phyloP scores from a whole-genome alignment of 306 rosid species.

The Canavalia ensiformis region DNA sequence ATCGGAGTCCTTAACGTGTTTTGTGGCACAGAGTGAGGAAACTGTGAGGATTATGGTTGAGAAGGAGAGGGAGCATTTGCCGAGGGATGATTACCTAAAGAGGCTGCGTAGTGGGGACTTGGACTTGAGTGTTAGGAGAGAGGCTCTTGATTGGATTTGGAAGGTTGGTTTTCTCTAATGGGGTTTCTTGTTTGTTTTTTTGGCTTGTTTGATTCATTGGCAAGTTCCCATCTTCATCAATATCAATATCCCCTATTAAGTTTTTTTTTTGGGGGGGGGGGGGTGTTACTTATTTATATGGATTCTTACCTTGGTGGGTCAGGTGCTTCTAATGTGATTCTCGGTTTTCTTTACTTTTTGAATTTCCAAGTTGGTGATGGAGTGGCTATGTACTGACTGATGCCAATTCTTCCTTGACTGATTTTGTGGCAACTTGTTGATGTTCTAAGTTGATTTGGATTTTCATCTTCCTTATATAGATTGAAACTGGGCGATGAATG shows the following conservation, averaged over 20 bases:
- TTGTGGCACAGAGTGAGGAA: conserved; percentile 66
- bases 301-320: conserved; percentile 23
- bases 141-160: conserved; percentile 92
- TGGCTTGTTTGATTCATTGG: conserved; percentile 44
- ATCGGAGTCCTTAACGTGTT: conserved; percentile 57
- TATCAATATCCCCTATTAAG: neutral
- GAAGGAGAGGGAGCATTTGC: conserved; percentile 79
- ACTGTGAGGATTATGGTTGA: conserved; percentile 64
- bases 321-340: conserved; percentile 9
- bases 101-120: conserved; percentile 82
- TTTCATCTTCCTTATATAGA: conserved; percentile 13
- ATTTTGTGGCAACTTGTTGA: conserved; percentile 40
- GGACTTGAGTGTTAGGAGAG: conserved; percentile 71
- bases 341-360: neutral
- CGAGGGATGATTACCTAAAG: conserved; percentile 73
- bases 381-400: neutral
- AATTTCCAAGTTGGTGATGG: conserved; percentile 24
- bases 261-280: neutral
- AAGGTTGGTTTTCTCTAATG: conserved; percentile 72
- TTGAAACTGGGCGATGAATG: conserved; percentile 25
- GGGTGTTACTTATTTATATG: neutral
- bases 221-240: neutral
- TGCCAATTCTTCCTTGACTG: conserved; percentile 4
- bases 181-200: conserved; percentile 32
- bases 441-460: conserved; percentile 29